phyloP scores from a whole-genome alignment of 1,139 yeast genomes.

The Lodderomyces parapsilosis region DNA sequence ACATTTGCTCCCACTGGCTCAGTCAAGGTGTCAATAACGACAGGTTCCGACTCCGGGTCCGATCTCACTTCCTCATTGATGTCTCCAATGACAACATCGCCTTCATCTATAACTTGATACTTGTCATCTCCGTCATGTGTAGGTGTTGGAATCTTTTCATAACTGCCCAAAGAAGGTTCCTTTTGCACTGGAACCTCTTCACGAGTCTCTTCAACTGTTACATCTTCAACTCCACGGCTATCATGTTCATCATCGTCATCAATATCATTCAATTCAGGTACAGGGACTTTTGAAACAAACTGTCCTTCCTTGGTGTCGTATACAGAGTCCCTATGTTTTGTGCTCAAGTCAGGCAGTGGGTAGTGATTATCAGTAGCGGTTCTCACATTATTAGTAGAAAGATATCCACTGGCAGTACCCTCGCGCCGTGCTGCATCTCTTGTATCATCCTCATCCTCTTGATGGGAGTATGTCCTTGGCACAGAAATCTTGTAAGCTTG shows the following conservation, averaged over 20 bases:
- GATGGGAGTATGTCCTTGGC: slow-evolving; percentile 6
- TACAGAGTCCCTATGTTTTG: slow-evolving; percentile 1
- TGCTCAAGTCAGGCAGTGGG: slow-evolving; percentile 6
- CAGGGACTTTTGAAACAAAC: slow-evolving; percentile 3
- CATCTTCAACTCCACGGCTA: neutral
- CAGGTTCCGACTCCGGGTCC: neutral
- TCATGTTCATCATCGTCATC: slow-evolving; percentile 7
- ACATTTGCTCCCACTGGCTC: slow-evolving; percentile 4
- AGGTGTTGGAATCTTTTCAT: slow-evolving; percentile 3
- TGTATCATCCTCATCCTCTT: neutral
- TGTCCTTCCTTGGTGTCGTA: neutral
- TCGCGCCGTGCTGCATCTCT: neutral
- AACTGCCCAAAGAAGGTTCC: slow-evolving; percentile 5
- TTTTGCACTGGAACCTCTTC: neutral
- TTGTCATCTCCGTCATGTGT: slow-evolving; percentile 3
- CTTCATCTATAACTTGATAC: neutral
- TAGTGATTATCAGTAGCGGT: neutral
- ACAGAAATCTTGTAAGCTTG: slow-evolving; percentile 7
- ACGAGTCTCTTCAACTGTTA: neutral
- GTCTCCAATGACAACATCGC: neutral
- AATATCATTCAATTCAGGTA: slow-evolving; percentile 11
- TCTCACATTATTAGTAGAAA: no score
- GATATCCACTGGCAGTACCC: neutral
- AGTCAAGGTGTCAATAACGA: neutral
- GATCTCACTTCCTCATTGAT: neutral